Evolutionary conservation across 108 stramenopile genomes (phyloP).

Genomic region (Pseudonitzschia delicatissima): DNA sequence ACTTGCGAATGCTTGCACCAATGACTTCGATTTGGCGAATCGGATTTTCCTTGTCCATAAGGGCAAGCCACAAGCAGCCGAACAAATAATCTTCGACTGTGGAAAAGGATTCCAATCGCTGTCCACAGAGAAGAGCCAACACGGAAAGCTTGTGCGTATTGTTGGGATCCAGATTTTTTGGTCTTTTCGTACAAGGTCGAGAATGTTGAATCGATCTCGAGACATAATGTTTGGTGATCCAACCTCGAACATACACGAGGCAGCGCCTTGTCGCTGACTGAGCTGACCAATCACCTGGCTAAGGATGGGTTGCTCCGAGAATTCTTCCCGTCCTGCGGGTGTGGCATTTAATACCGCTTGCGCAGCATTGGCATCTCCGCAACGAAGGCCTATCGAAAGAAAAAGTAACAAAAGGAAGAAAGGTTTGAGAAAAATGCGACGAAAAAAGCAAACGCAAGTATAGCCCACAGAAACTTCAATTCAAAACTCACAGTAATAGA

Average conservation of each 20-base stretch:
- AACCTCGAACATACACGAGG: slow-evolving; percentile 27
- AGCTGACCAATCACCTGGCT: slow-evolving; percentile 9
- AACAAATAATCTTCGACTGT: slow-evolving; percentile 84
- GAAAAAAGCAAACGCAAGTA: background rate
- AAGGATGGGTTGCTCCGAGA: slow-evolving; percentile 20
- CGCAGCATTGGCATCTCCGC: slow-evolving; percentile 43
- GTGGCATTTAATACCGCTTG: slow-evolving; percentile 20
- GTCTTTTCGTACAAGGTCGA: slow-evolving; percentile 30
- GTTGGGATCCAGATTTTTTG: slow-evolving; percentile 25
- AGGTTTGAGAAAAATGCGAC: background rate
- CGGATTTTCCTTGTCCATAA: slow-evolving; percentile 38
- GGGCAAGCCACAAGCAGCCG: slow-evolving; percentile 57
- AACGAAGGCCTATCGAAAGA: slow-evolving; percentile 29
- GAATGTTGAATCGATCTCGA: slow-evolving; percentile 13
- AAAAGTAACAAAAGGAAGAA: slow-evolving; percentile 1
- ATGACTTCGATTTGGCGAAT: slow-evolving; percentile 39
- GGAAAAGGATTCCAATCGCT: slow-evolving; percentile 21
- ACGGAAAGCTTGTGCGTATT: slow-evolving; percentile 36
- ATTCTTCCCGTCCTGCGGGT: slow-evolving; percentile 7
- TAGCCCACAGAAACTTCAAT: background rate
- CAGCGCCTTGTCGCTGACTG: slow-evolving; percentile 17
- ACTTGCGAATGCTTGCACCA: slow-evolving; percentile 55
- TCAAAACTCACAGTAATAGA: slow-evolving; percentile 36
- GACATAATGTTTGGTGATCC: slow-evolving; percentile 20
- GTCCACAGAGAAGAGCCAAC: slow-evolving; percentile 36